Evolutionary conservation across 2,329 filamentous ascomycete species (phyloP).

Genomic region (Ceratocystis colombiana): DNA sequence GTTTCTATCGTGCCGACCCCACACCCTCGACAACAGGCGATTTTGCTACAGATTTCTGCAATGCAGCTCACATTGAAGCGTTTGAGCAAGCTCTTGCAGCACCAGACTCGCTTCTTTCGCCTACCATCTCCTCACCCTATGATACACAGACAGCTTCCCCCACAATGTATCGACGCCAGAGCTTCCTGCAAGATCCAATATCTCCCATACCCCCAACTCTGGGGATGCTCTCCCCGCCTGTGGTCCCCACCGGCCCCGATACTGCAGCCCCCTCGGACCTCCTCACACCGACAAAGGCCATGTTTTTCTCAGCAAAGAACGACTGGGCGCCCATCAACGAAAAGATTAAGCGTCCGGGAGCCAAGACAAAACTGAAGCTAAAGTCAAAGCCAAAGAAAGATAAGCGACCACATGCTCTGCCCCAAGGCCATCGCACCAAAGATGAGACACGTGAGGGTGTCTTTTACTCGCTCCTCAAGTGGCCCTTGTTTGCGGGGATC

Average conservation of each 20-base stretch:
- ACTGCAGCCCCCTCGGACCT: conserved; percentile 27
- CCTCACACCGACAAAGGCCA: conserved; percentile 31
- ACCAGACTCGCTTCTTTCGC: conserved; percentile 59
- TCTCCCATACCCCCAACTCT: conserved; percentile 24
- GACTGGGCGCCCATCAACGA: conserved; percentile 90
- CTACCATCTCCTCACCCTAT: conserved; percentile 42
- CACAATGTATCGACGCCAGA: conserved; percentile 29
- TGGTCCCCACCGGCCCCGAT: conserved; percentile 29
- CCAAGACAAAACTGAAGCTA: conserved; percentile 25
- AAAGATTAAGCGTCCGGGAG: conserved; percentile 43
- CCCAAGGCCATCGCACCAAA: conserved; percentile 51
- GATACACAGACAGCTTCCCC: conserved; percentile 29
- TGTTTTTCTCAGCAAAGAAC: conserved; percentile 80
- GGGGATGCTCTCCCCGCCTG: conserved; percentile 33
- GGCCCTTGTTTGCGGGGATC: conserved; percentile 68
- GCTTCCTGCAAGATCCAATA: not conserved
- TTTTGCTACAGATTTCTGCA: conserved; percentile 65
- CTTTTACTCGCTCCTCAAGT: conserved; percentile 80
- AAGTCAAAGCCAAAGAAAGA: conserved; percentile 30
- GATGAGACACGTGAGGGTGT: conserved; percentile 95
- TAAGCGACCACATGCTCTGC: conserved; percentile 28
- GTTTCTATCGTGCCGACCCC: conserved; percentile 54
- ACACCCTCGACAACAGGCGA: conserved; percentile 67
- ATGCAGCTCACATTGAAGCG: conserved; percentile 59
- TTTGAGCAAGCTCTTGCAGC: conserved; percentile 77